Evolutionary conservation across 2,329 filamentous ascomycete species (phyloP).

Genomic region (Penicillium verrucosum): DNA sequence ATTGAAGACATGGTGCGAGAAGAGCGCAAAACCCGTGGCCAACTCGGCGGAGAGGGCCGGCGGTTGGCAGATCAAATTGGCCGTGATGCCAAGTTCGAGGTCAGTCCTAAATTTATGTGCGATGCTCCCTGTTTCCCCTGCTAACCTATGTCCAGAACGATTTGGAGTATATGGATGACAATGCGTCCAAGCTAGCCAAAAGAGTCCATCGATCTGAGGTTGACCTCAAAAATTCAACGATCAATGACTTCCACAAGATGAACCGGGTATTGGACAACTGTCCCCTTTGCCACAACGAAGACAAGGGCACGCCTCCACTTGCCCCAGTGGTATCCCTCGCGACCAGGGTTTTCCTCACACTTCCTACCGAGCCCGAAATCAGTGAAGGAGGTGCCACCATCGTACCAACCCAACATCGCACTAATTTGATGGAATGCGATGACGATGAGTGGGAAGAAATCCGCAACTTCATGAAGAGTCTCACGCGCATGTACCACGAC

Average conservation of each 20-base stretch:
- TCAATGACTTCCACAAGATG: slow-evolving; percentile 85
- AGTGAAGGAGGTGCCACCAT: slow-evolving; percentile 81
- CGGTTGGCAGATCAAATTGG: slow-evolving; percentile 89
- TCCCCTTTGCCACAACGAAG: slow-evolving; percentile 89
- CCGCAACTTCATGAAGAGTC: slow-evolving; percentile 96
- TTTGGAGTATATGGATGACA: slow-evolving; percentile 96
- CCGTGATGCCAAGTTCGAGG: slow-evolving; percentile 83
- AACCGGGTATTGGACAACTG: slow-evolving; percentile 82
- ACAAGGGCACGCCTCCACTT: slow-evolving; percentile 69
- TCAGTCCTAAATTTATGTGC: slow-evolving; percentile 30
- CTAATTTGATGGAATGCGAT: slow-evolving; percentile 93
- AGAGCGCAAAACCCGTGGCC: slow-evolving; percentile 78
- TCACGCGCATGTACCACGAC: slow-evolving; percentile 91
- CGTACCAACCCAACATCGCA: slow-evolving; percentile 80
- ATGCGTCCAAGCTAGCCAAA: slow-evolving; percentile 82
- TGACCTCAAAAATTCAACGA: slow-evolving; percentile 81
- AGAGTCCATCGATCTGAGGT: slow-evolving; percentile 83
- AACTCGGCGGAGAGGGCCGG: slow-evolving; percentile 73
- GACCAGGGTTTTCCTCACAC: slow-evolving; percentile 80
- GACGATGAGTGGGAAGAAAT: slow-evolving; percentile 99
- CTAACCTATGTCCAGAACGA: slow-evolving; percentile 55
- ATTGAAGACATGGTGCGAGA: slow-evolving; percentile 97
- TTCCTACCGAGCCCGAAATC: slow-evolving; percentile 86
- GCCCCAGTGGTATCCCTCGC: slow-evolving; percentile 84
- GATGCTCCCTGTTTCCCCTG: not conserved